Conservation (phyloP, 768 basidiomycete genomes). For the Saitozyma podzolica region DNA sequence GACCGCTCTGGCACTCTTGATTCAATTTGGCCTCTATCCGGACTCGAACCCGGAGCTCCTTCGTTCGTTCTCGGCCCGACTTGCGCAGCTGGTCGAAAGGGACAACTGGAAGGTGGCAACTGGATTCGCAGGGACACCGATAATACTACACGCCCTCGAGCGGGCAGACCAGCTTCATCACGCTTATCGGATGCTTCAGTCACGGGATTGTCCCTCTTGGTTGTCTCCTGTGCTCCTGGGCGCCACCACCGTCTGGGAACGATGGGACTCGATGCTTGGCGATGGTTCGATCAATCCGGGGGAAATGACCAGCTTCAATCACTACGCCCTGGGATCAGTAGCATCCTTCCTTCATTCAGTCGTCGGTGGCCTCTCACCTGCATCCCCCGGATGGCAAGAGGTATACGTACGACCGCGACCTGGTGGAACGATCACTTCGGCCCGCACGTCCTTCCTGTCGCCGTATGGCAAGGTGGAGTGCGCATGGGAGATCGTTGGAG, state of each 20-base stretch:
- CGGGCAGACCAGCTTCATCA: conserved; percentile 25
- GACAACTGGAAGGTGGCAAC: conserved; percentile 37
- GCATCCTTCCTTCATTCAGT: conserved; percentile 29
- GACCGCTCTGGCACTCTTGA: conserved; percentile 36
- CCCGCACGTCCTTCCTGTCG: conserved; percentile 12
- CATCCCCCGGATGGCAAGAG: conserved; percentile 29
- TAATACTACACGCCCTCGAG: conserved; percentile 36
- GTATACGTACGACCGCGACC: conserved; percentile 26
- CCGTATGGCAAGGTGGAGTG: conserved; percentile 24
- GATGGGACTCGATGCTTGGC: conserved; percentile 39
- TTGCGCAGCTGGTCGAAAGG: conserved; percentile 20
- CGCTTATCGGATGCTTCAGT: conserved; percentile 48
- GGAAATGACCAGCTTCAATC: conserved; percentile 45
- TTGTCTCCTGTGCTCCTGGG: conserved; percentile 37
- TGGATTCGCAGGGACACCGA: conserved; percentile 49
- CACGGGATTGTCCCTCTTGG: conserved; percentile 33
- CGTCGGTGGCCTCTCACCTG: conserved; percentile 26
- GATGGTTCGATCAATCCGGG: conserved; percentile 39
- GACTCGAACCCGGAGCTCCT: conserved; percentile 6
- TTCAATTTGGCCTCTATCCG: conserved; percentile 41
- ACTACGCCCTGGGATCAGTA: conserved; percentile 41
- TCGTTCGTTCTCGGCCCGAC: conserved; percentile 17
- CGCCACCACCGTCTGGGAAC: conserved; percentile 41
- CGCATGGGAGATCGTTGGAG: conserved; percentile 21
- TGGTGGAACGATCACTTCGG: conserved; percentile 23